These are phyloP conservation scores for Calocybe indica DNA, from an alignment of 768 basidiomycete genomes.

Conservation along the genomic window DNA sequence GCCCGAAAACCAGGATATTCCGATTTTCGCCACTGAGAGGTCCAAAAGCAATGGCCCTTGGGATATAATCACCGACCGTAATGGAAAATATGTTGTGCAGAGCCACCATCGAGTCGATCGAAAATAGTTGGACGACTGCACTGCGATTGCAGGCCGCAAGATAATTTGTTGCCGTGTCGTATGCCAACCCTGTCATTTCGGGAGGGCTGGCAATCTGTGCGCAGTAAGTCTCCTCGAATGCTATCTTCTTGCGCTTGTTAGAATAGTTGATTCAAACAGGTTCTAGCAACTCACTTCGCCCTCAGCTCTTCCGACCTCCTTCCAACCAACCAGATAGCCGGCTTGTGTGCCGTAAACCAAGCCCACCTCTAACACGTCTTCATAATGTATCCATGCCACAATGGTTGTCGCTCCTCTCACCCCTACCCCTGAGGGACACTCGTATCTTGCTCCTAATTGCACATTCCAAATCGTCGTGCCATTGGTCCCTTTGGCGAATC, in stretches of 20 bases:
- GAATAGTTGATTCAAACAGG: no score
- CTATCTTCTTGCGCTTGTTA: not conserved
- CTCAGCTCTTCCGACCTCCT: no score
- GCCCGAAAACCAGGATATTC: constrained; percentile 11
- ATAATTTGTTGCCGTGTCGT: constrained; percentile 12
- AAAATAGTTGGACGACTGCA: constrained; percentile 12
- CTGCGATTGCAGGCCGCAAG: constrained; percentile 14
- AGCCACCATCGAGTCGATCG: constrained; percentile 7
- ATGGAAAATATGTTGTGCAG: constrained; percentile 11
- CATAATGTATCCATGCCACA: not conserved
- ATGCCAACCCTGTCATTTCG: constrained; percentile 14
- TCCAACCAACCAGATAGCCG: no score
- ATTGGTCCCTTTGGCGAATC: not conserved
- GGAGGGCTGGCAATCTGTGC: constrained; percentile 9
- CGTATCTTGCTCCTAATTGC: not conserved
- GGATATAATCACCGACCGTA: constrained; percentile 7
- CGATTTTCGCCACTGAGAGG: constrained; percentile 6
- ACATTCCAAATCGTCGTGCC: not conserved
- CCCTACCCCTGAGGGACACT: not conserved
- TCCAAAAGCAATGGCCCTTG: constrained; percentile 13
- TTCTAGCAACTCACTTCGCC: no score
- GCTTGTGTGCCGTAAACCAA: no score
- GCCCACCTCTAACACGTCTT: not conserved
- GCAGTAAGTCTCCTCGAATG: constrained; percentile 11
- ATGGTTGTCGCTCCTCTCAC: not conserved